Percentiles rank a stretch among this genome's conserved stretches.
Evolutionary conservation across 257 asterid genomes (phyloP).

Genomic region (Solanum rostratum): DNA sequence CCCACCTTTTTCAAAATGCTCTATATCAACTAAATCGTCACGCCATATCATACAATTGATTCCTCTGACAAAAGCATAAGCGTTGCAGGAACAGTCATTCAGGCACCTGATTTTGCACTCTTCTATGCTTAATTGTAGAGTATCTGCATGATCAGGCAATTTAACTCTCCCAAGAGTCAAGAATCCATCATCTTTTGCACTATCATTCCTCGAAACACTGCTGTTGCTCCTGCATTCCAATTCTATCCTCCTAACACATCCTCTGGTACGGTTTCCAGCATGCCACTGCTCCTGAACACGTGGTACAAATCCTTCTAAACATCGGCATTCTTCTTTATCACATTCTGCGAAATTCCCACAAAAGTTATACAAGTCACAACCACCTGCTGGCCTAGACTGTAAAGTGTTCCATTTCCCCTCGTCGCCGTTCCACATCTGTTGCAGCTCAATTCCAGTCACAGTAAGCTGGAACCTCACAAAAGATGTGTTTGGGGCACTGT

Average conservation of each 20-base stretch:
- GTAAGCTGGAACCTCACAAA: constrained; percentile 25
- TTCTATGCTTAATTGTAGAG: constrained; percentile 1
- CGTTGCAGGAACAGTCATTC: constrained; percentile 58
- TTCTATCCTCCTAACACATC: constrained; percentile 42
- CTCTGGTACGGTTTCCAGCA: constrained; percentile 40
- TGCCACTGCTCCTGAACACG: constrained; percentile 33
- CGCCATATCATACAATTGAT: constrained; percentile 68
- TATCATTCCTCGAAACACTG: background rate
- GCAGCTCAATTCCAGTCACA: constrained; percentile 39
- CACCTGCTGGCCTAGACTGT: constrained; percentile 32
- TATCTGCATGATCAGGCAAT: constrained; percentile 58
- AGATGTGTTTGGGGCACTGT: constrained; percentile 15
- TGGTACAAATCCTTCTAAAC: constrained; percentile 49
- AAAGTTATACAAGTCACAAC: constrained; percentile 39
- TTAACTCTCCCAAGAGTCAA: constrained; percentile 23
- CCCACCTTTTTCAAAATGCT: constrained; percentile 42
- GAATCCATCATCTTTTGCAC: constrained; percentile 29
- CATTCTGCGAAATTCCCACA: constrained; percentile 66
- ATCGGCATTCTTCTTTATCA: constrained; percentile 23
- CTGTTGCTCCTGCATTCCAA: constrained; percentile 24
- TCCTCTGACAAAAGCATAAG: constrained; percentile 41
- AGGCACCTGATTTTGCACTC: constrained; percentile 37
- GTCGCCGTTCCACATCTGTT: constrained; percentile 29
- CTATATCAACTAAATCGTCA: constrained; percentile 46
- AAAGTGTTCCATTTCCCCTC: constrained; percentile 22